Evolutionary conservation across 2,329 filamentous ascomycete genomes (phyloP), one percentile per base, ranked within the genome.

Genomic region (Acephala macrosclerotiorum): DNA sequence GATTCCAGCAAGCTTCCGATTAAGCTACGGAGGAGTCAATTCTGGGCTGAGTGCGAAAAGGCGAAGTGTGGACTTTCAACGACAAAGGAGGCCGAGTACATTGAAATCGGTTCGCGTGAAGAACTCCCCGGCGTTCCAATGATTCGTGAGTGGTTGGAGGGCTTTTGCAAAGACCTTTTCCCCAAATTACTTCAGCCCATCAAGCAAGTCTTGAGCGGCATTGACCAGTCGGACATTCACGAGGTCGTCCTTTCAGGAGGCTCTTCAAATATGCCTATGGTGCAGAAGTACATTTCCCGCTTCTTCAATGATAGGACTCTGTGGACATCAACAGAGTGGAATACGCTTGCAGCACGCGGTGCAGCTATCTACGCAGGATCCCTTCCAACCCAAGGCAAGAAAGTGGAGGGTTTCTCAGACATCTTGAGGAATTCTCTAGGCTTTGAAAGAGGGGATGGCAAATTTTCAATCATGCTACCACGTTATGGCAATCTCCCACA

Each of bases 111-210:
- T 33, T 33, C n/a, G n/a, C n/a, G n/a, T n/a, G n/a, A n/a, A n/a
- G n/a, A n/a, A n/a, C n/a, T n/a, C n/a, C n/a, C n/a, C n/a, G n/a
- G n/a, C n/a, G n/a, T n/a, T n/a, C n/a, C n/a, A n/a, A n/a, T n/a
- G n/a, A n/a, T n/a, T n/a, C n/a, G n/a, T n/a, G n/a, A n/a, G n/a
- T n/a, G n/a, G n/a, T n/a, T n/a, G n/a, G n/a, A n/a, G n/a, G n/a
- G n/a, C n/a, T n/a, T n/a, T n/a, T 9, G 29, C 36, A 33, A 58
- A 22, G 33, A 58, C 22, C 56, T 58, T 22, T 40, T 58, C 33
- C 2, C 18, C 3, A 35, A 26, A 38, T 12, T 26, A 11, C 7
- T 40, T 2, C 2, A 20, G 14, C 29, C 56, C 9, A 38, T 58
- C 12, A 35, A 40, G 16, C 33, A 35, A 36, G 33, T 26, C 6